A percentile compares a stretch with the other conserved stretches of the same genome.
phyloP scores from a whole-genome alignment of 208 protist genomes.

The Herpetomonas samuelpessoai region DNA sequence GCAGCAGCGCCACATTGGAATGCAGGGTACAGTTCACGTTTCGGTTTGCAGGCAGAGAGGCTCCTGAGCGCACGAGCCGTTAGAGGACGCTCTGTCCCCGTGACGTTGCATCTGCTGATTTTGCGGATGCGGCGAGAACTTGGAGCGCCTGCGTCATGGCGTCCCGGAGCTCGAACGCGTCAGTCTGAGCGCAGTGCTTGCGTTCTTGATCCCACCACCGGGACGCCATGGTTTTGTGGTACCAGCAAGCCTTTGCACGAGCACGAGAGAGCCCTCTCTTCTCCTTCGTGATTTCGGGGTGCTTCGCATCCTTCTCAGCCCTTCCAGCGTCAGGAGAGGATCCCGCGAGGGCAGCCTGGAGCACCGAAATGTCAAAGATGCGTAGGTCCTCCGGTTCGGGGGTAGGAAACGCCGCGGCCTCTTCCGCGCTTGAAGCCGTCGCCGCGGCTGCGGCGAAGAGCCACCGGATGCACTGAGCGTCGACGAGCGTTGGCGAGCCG shows the following conservation, averaged over 20 bases:
- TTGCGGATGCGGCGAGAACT: too few relatives aligned
- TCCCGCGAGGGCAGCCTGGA: slow-evolving; percentile 15
- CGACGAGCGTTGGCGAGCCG: slow-evolving; percentile 26
- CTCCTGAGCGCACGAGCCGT: too few relatives aligned
- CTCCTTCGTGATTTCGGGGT: not conserved
- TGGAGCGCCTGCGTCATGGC: slow-evolving; percentile 4
- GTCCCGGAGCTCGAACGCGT: slow-evolving; percentile 9
- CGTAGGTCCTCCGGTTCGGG: slow-evolving; percentile 27
- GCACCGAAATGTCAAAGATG: slow-evolving; percentile 38
- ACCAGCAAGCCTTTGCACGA: slow-evolving; percentile 18
- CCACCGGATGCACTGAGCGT: slow-evolving; percentile 55
- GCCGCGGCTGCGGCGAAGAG: slow-evolving; percentile 33
- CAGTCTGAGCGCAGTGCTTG: slow-evolving; percentile 20
- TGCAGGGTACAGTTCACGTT: too few relatives aligned
- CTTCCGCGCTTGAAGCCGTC: slow-evolving; percentile 11
- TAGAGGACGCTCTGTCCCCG: too few relatives aligned
- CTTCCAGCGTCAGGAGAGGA: slow-evolving; percentile 4
- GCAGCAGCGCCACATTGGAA: too few relatives aligned
- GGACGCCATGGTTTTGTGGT: slow-evolving; percentile 15
- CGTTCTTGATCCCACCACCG: not conserved
- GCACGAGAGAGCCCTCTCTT: too few relatives aligned
- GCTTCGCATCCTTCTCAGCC: not conserved
- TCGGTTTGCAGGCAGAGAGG: too few relatives aligned
- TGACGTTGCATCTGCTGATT: too few relatives aligned
- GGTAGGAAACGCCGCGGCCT: slow-evolving; percentile 9